Evolutionary conservation across 345 rosid species (phyloP).

Genomic region (Arabis hirsuta): DNA sequence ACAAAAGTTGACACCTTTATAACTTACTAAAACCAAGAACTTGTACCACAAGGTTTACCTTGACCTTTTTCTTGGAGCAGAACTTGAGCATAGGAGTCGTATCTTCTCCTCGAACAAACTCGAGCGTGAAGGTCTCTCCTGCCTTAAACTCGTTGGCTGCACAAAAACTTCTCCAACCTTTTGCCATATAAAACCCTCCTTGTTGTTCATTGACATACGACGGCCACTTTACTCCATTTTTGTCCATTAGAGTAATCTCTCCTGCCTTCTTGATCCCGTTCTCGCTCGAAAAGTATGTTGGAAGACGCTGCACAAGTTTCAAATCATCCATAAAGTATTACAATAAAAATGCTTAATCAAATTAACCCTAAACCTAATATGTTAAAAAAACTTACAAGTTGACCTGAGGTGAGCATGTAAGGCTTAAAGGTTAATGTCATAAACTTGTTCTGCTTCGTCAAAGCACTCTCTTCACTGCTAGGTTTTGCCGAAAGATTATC

Average conservation of each 20-base stretch:
- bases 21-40: not conserved
- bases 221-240: constrained; percentile 17
- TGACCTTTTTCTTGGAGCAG: not conserved
- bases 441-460: constrained; percentile 4
- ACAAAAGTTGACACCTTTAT: not conserved
- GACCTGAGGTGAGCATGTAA: constrained; percentile 1
- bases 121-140: constrained; percentile 21
- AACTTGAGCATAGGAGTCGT: constrained; percentile 16
- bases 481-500: too few species aligned
- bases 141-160: not conserved
- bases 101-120: constrained; percentile 24
- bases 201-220: not conserved
- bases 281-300: not conserved
- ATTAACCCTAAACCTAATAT: not conserved
- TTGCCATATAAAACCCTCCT: constrained; percentile 1
- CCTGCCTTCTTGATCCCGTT: not conserved
- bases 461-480: not conserved
- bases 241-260: constrained; percentile 20
- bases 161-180: not conserved
- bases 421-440: not conserved
- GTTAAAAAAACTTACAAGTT: constrained; percentile 15
- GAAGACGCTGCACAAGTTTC: constrained; percentile 18
- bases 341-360: not conserved
- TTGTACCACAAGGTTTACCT: not conserved
- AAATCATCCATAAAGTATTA: not conserved